A percentile compares a stretch with the other conserved stretches of the same genome.
phyloP scores from a whole-genome alignment of 768 basidiomycete species.

The Asterophora lycoperdoides region DNA sequence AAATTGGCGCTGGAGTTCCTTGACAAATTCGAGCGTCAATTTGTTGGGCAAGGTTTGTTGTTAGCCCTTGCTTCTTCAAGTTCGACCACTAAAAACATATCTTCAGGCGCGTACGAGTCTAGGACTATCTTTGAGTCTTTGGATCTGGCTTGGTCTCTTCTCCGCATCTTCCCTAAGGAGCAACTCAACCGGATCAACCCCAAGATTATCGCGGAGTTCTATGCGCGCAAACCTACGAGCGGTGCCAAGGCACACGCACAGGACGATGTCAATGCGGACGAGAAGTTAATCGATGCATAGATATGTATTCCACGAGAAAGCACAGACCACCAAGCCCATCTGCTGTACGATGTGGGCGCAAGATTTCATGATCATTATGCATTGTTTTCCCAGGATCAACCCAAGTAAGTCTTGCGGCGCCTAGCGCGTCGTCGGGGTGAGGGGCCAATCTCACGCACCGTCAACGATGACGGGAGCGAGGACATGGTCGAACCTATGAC shows the following conservation, averaged over 20 bases:
- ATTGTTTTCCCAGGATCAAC: background rate
- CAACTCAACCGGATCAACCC: slow-evolving; percentile 97
- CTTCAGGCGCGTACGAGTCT: slow-evolving; percentile 84
- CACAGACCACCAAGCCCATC: slow-evolving; percentile 1
- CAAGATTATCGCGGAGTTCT: slow-evolving; percentile 93
- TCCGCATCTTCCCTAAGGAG: slow-evolving; percentile 99
- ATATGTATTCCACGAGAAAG: slow-evolving; percentile 13
- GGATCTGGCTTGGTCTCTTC: slow-evolving; percentile 93
- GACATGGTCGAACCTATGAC: background rate
- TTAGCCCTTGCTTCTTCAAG: slow-evolving; percentile 1
- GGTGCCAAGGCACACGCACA: slow-evolving; percentile 44
- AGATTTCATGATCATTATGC: slow-evolving; percentile 7
- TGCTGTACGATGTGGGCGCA: slow-evolving; percentile 8
- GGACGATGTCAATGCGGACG: slow-evolving; percentile 35
- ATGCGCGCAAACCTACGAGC: slow-evolving; percentile 72
- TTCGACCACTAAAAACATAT: slow-evolving; percentile 11
- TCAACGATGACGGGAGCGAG: slow-evolving; percentile 1
- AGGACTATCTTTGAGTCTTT: slow-evolving; percentile 96
- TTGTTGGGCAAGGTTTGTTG: slow-evolving; percentile 87
- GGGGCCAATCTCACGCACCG: slow-evolving; percentile 1
- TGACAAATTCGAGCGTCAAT: slow-evolving; percentile 95
- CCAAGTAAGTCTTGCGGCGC: slow-evolving; percentile 7
- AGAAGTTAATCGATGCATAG: slow-evolving; percentile 66
- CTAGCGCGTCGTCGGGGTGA: background rate
- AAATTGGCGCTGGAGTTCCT: slow-evolving; percentile 96